Conservation (phyloP, 257 asterid species). For the Misopates orontium region DNA sequence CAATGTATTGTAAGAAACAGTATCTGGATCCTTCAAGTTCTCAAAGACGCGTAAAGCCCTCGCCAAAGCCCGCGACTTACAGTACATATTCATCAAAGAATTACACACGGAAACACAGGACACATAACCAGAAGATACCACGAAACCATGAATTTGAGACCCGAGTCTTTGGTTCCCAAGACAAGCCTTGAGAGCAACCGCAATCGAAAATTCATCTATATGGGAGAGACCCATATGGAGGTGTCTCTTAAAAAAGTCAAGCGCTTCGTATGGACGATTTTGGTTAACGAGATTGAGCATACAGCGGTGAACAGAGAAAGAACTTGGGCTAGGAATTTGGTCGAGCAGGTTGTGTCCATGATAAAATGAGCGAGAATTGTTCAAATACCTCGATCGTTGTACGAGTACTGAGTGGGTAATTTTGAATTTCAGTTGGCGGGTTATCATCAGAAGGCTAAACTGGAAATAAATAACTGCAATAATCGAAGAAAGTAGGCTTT, state of each 20-base stretch:
- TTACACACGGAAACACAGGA: slow-evolving; percentile 54
- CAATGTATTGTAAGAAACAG: slow-evolving; percentile 74
- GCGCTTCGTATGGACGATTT: slow-evolving; percentile 49
- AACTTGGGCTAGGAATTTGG: slow-evolving; percentile 49
- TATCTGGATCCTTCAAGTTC: slow-evolving; percentile 59
- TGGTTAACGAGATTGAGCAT: slow-evolving; percentile 61
- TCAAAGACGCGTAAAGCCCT: slow-evolving; percentile 53
- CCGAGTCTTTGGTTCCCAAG: slow-evolving; percentile 52
- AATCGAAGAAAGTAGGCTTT: neutral
- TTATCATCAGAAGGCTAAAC: slow-evolving; percentile 36
- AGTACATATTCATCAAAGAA: slow-evolving; percentile 84
- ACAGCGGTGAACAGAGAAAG: slow-evolving; percentile 42
- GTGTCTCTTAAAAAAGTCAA: slow-evolving; percentile 54
- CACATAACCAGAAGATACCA: slow-evolving; percentile 46
- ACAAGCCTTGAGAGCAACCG: slow-evolving; percentile 71
- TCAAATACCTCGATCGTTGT: neutral
- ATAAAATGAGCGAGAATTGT: slow-evolving; percentile 23
- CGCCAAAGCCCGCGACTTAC: slow-evolving; percentile 49
- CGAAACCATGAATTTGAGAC: slow-evolving; percentile 66
- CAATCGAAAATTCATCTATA: slow-evolving; percentile 65
- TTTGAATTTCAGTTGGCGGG: slow-evolving; percentile 44
- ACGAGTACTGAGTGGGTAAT: slow-evolving; percentile 23
- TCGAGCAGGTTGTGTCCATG: slow-evolving; percentile 57
- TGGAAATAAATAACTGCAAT: neutral
- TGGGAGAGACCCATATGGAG: slow-evolving; percentile 49